Percentiles rank a stretch among this genome's conserved stretches.
Evolutionary conservation across 2,329 filamentous ascomycete species (phyloP).

Genomic region (Cercospora zeina): DNA sequence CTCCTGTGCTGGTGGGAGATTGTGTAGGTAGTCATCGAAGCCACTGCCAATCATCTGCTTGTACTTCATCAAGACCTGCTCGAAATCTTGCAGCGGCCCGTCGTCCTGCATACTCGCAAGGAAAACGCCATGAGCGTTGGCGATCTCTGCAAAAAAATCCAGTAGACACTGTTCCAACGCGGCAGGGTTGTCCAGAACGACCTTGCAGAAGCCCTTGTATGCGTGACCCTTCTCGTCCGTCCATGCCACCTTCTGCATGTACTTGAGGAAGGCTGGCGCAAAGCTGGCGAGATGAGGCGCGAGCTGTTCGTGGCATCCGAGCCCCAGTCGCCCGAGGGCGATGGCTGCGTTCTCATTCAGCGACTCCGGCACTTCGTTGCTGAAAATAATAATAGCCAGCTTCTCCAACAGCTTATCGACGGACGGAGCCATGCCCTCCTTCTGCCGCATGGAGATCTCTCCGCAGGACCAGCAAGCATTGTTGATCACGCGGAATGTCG

Average conservation of each 20-base stretch:
- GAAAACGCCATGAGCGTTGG: slow-evolving; percentile 62
- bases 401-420: slow-evolving; percentile 74
- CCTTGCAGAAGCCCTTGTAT: slow-evolving; percentile 82
- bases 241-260: slow-evolving; percentile 80
- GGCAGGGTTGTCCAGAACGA: slow-evolving; percentile 82
- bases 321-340: slow-evolving; percentile 81
- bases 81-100: slow-evolving; percentile 68
- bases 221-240: slow-evolving; percentile 94
- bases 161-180: slow-evolving; percentile 85
- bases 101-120: slow-evolving; percentile 61
- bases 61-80: slow-evolving; percentile 58
- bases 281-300: slow-evolving; percentile 78
- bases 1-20: slow-evolving; percentile 48
- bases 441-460: slow-evolving; percentile 82
- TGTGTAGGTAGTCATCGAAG: slow-evolving; percentile 54
- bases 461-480: slow-evolving; percentile 97
- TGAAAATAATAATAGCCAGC: slow-evolving; percentile 79
- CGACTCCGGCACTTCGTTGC: slow-evolving; percentile 79
- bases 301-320: slow-evolving; percentile 73
- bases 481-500: slow-evolving; percentile 88
- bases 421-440: slow-evolving; percentile 71
- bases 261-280: slow-evolving; percentile 75
- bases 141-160: slow-evolving; percentile 81
- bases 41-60: slow-evolving; percentile 55
- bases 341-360: slow-evolving; percentile 94